A percentile compares a stretch with the other conserved stretches of the same genome.
These are phyloP conservation scores for Phytopythium mirpurense DNA, from an alignment of 352 stramenopile species.

Conservation along the genomic window DNA sequence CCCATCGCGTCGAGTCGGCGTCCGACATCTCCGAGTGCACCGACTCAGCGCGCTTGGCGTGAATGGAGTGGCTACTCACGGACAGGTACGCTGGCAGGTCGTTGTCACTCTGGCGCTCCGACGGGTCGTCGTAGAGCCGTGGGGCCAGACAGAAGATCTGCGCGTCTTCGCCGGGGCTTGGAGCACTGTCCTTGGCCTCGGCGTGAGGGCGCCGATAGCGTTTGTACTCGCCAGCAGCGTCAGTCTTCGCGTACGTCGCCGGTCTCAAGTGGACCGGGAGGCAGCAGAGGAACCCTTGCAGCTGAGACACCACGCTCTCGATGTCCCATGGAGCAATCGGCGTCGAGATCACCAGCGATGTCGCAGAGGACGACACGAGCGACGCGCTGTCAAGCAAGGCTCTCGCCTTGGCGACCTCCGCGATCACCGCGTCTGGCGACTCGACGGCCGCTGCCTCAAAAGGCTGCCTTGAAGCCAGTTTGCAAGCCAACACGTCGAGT, in stretches of 20 bases:
- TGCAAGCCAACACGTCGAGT: conserved; percentile 8
- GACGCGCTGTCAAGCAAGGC: conserved; percentile 28
- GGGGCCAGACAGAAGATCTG: conserved; percentile 14
- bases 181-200: neutral
- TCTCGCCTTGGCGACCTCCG: neutral
- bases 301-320: conserved; percentile 41
- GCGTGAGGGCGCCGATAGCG: neutral
- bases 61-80: neutral
- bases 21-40: conserved; percentile 74
- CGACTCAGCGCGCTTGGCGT: conserved; percentile 37
- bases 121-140: conserved; percentile 3
- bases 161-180: neutral
- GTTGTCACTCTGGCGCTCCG: neutral
- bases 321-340: conserved; percentile 64
- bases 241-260: conserved; percentile 34
- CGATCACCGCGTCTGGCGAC: neutral
- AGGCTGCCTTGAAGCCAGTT: neutral
- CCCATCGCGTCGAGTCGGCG: conserved; percentile 22
- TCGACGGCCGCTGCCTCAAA: neutral
- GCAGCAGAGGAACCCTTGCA: conserved; percentile 44
- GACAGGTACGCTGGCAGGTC: conserved; percentile 1
- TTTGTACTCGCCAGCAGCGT: conserved; percentile 20
- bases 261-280: conserved; percentile 54
- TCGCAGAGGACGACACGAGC: conserved; percentile 48
- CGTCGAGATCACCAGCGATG: conserved; percentile 31